phyloP scores from a whole-genome alignment of 768 basidiomycete genomes.

The Sarcodon sp. region DNA sequence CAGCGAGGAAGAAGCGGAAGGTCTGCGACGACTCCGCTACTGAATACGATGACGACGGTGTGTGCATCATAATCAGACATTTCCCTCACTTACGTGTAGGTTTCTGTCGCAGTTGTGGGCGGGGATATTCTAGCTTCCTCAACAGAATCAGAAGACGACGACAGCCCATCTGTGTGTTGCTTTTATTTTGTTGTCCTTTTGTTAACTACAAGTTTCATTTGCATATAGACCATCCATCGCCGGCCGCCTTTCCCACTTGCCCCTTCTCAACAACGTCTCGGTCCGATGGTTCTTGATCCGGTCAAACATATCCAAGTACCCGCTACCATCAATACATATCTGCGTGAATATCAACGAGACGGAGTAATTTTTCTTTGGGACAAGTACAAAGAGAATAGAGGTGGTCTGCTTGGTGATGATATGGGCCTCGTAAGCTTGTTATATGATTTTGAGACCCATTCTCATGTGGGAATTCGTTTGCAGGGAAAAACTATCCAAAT shows the following conservation, averaged over 20 bases:
- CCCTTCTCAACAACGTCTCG: constrained; percentile 26
- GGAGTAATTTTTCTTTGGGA: constrained; percentile 76
- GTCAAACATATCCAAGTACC: constrained; percentile 40
- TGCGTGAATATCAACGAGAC: constrained; percentile 87
- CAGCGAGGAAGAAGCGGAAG: neutral
- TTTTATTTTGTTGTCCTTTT: too few relatives aligned
- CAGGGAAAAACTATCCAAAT: constrained; percentile 90
- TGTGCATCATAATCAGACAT: constrained; percentile 1
- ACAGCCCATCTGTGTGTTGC: too few relatives aligned
- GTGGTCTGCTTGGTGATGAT: constrained; percentile 88
- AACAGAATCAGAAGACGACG: too few relatives aligned
- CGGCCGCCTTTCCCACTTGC: constrained; percentile 43
- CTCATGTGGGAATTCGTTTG: neutral
- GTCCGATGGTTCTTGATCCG: constrained; percentile 38
- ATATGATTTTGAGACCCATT: neutral
- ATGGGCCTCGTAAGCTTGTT: constrained; percentile 65
- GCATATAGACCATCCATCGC: constrained; percentile 24
- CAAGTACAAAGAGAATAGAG: constrained; percentile 51
- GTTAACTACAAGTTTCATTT: neutral
- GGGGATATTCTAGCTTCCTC: too few relatives aligned
- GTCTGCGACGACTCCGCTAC: constrained; percentile 2
- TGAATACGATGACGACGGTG: constrained; percentile 10
- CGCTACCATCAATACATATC: constrained; percentile 64
- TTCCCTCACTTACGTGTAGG: neutral
- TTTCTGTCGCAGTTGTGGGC: too few relatives aligned